Conservation (phyloP, 352 stramenopile genomes). For the Thalassiosira sp. region DNA sequence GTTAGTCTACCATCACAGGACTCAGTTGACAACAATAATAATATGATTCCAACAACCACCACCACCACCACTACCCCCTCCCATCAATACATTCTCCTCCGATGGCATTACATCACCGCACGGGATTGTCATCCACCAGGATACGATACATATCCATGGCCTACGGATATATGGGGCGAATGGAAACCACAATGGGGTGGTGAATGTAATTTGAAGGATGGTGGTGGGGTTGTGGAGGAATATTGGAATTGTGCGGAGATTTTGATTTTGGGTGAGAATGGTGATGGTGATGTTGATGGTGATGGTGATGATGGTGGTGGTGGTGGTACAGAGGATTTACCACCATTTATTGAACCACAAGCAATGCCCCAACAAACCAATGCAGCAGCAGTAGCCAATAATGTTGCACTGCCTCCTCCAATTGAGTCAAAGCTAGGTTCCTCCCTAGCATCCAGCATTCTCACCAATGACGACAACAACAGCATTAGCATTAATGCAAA, state of each 20-base stretch:
- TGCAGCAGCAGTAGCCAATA: too few species aligned
- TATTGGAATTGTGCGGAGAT: slow-evolving; percentile 50
- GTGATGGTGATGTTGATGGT: not conserved
- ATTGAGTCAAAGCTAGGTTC: not conserved
- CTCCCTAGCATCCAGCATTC: not conserved
- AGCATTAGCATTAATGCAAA: not conserved
- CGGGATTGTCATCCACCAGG: slow-evolving; percentile 20
- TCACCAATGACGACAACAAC: not conserved
- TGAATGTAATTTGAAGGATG: slow-evolving; percentile 6
- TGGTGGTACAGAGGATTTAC: too few species aligned
- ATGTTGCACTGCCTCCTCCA: too few species aligned
- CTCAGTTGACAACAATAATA: too few species aligned
- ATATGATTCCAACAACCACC: not conserved
- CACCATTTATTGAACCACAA: too few species aligned
- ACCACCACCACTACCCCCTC: not conserved
- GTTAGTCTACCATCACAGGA: too few species aligned
- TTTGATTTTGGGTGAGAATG: slow-evolving; percentile 6
- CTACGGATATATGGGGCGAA: slow-evolving; percentile 14
- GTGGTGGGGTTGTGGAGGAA: not conserved
- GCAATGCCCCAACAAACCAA: too few species aligned
- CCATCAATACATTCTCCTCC: slow-evolving; percentile 27
- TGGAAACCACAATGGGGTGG: slow-evolving; percentile 16
- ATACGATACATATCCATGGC: slow-evolving; percentile 33
- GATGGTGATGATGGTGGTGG: not conserved
- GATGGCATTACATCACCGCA: slow-evolving; percentile 33